Conservation (phyloP, 768 basidiomycete genomes). For the Tephrocybe sp. region DNA sequence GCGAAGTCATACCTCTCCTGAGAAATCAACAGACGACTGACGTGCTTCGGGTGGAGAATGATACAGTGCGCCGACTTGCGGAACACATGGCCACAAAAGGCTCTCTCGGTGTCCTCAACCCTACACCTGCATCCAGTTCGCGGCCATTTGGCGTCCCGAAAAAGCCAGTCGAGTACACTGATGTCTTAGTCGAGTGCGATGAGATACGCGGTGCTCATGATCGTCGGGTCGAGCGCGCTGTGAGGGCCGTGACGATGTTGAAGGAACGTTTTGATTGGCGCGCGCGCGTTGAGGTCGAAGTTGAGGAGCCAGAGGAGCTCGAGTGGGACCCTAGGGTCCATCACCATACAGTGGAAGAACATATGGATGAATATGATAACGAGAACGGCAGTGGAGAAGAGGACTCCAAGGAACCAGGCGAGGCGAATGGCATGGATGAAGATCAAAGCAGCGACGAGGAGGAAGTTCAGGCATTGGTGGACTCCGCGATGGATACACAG, state of each 20-base stretch:
- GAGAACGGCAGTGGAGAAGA: conserved; percentile 23
- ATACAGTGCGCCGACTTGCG: conserved; percentile 65
- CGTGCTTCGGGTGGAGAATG: conserved; percentile 68
- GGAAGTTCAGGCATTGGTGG: conserved; percentile 30
- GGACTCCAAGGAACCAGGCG: conserved; percentile 25
- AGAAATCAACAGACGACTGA: conserved; percentile 80
- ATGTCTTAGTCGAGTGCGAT: conserved; percentile 63
- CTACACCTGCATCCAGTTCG: conserved; percentile 24
- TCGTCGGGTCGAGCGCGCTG: conserved; percentile 69
- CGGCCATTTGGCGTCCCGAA: conserved; percentile 18
- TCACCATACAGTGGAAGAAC: conserved; percentile 5
- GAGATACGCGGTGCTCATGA: conserved; percentile 73
- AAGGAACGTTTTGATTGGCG: conserved; percentile 82
- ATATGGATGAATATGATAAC: conserved; percentile 15
- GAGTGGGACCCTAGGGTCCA: conserved; percentile 60
- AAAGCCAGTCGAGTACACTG: conserved; percentile 51
- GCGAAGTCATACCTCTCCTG: conserved; percentile 68
- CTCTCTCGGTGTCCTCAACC: conserved; percentile 43
- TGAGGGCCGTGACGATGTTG: conserved; percentile 76
- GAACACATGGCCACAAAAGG: conserved; percentile 65
- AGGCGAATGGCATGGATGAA: conserved; percentile 20
- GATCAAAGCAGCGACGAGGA: conserved; percentile 21
- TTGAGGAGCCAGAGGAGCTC: conserved; percentile 76
- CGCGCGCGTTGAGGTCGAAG: conserved; percentile 73
- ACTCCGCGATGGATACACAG: conserved; percentile 20